Conservation (phyloP, 2,329 filamentous ascomycete genomes). For the Hypoxylon sp. region DNA sequence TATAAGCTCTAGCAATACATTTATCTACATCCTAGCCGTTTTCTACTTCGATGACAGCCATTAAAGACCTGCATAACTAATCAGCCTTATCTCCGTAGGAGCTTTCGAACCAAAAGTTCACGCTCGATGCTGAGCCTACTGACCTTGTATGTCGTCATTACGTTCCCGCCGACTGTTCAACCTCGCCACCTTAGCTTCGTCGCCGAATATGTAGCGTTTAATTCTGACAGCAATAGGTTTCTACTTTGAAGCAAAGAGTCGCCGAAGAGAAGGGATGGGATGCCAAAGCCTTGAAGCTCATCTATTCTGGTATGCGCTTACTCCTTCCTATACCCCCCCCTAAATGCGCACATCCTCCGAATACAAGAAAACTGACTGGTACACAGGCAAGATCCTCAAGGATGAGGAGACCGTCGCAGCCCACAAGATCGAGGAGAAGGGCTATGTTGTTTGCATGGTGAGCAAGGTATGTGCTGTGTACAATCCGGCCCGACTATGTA, state of each 20-base stretch:
- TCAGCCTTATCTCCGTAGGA: constrained; percentile 71
- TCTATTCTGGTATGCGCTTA: constrained; percentile 85
- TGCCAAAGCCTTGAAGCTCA: constrained; percentile 88
- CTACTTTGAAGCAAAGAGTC: constrained; percentile 91
- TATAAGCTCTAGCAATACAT: constrained; percentile 8
- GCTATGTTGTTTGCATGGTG: constrained; percentile 98
- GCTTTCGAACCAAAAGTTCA: constrained; percentile 98
- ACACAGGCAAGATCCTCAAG: constrained; percentile 92
- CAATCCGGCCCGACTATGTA: constrained; percentile 2
- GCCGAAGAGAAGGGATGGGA: constrained; percentile 94
- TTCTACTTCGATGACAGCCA: no score
- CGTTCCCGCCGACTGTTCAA: constrained; percentile 33
- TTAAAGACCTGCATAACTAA: no score
- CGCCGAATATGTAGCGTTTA: constrained; percentile 6
- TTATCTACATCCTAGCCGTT: neutral
- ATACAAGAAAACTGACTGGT: constrained; percentile 39
- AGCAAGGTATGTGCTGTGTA: constrained; percentile 75
- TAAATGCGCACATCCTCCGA: neutral
- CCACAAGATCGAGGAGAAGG: constrained; percentile 99
- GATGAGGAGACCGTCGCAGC: constrained; percentile 96
- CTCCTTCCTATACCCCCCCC: constrained; percentile 5
- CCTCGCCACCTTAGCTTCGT: constrained; percentile 16
- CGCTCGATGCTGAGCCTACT: constrained; percentile 90
- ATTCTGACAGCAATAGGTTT: constrained; percentile 68
- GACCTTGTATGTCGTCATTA: constrained; percentile 76